A percentile compares a stretch with the other conserved stretches of the same genome.
These are phyloP conservation scores for Saturnispora serradocipensis DNA, from an alignment of 805 yeast genomes.

Conservation along the genomic window DNA sequence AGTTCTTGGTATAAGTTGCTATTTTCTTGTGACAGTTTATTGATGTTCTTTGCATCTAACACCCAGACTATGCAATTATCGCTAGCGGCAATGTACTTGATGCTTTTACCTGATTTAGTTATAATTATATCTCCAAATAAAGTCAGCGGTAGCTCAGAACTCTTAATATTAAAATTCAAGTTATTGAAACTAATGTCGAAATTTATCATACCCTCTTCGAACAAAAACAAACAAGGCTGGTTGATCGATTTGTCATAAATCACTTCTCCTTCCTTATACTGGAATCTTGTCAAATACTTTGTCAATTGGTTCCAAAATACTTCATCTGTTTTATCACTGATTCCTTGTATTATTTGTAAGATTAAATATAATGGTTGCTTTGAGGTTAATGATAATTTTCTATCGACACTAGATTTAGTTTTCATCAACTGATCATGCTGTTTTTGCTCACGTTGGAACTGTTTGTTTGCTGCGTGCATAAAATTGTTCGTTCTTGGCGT, in stretches of 20 bases:
- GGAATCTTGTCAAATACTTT: conserved; percentile 39
- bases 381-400: conserved; percentile 8
- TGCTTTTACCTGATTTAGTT: conserved; percentile 30
- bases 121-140: conserved; percentile 56
- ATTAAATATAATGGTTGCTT: conserved; percentile 49
- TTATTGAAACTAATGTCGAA: conserved; percentile 36
- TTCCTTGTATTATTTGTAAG: conserved; percentile 54
- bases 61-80: conserved; percentile 60
- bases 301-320: conserved; percentile 59
- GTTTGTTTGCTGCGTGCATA: conserved; percentile 41
- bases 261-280: conserved; percentile 25
- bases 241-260: conserved; percentile 39
- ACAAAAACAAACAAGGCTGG: conserved; percentile 46
- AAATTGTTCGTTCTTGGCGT: conserved; percentile 49
- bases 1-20: conserved; percentile 54
- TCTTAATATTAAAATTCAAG: conserved; percentile 20
- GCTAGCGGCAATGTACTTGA: conserved; percentile 32
- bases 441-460: conserved; percentile 24
- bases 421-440: conserved; percentile 24
- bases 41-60: conserved; percentile 39
- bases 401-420: conserved; percentile 9
- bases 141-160: conserved; percentile 56
- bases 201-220: conserved; percentile 44
- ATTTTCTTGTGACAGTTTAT: conserved; percentile 40
- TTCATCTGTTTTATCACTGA: conserved; percentile 37